Percentiles rank a stretch among this genome's conserved stretches.
Evolutionary conservation across 352 stramenopile genomes (phyloP).

Genomic region (Halophytophthora batemanensis): DNA sequence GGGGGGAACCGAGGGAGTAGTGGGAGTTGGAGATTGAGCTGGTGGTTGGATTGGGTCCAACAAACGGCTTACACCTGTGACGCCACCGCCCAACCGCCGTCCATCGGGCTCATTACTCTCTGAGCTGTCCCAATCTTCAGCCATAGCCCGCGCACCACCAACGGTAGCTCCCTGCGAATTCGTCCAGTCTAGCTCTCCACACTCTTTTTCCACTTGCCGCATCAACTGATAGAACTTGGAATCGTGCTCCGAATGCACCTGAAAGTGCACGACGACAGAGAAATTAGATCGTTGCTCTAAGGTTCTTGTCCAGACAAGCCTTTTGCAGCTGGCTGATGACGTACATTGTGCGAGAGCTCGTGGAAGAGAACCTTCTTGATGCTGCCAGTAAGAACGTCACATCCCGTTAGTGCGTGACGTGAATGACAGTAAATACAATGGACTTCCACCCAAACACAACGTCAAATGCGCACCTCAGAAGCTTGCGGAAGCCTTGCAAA

Average conservation of each 20-base stretch:
- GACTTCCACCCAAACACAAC: background rate
- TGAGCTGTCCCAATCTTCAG: conserved; percentile 14
- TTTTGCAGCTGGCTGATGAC: background rate
- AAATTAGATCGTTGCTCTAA: too few relatives aligned
- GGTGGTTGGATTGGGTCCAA: background rate
- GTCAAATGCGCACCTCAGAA: conserved; percentile 46
- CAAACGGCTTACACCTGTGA: conserved; percentile 28
- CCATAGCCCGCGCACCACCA: conserved; percentile 21
- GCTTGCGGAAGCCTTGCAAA: conserved; percentile 91
- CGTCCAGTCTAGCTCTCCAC: conserved; percentile 70
- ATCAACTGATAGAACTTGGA: conserved; percentile 83
- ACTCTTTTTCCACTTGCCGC: conserved; percentile 71
- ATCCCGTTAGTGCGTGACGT: background rate
- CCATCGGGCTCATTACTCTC: conserved; percentile 7
- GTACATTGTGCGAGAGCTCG: conserved; percentile 93
- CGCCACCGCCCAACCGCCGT: conserved; percentile 38
- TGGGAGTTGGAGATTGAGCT: too few relatives aligned
- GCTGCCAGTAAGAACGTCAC: conserved; percentile 20
- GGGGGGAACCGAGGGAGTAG: too few relatives aligned
- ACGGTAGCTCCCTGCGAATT: conserved; percentile 34
- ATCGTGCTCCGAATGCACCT: conserved; percentile 79
- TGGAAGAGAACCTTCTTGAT: conserved; percentile 95
- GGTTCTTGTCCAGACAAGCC: too few relatives aligned
- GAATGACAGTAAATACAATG: background rate
- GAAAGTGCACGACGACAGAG: too few relatives aligned